These are phyloP conservation scores for Trichophaea hybrida DNA, from an alignment of 2,329 filamentous ascomycete species.

Conservation along the genomic window DNA sequence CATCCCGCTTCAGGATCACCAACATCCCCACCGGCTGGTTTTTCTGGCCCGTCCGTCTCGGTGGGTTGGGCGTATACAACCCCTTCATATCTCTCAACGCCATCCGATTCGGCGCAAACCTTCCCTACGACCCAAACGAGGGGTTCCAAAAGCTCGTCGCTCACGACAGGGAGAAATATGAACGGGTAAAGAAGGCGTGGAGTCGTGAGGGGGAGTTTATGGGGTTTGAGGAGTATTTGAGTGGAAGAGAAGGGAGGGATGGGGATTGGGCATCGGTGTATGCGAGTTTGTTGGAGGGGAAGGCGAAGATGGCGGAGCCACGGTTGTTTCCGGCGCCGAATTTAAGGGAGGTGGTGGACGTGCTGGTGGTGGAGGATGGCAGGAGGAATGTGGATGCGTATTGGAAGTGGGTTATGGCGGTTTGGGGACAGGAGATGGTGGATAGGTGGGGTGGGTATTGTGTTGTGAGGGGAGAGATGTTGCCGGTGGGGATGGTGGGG, in stretches of 20 bases:
- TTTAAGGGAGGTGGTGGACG: background rate
- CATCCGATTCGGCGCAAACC: constrained; percentile 9
- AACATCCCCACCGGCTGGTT: constrained; percentile 37
- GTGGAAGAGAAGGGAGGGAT: background rate
- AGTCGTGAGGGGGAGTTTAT: background rate
- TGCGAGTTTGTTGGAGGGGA: background rate
- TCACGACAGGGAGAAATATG: background rate
- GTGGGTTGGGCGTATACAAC: constrained; percentile 37
- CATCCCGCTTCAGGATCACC: constrained; percentile 37
- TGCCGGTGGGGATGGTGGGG: constrained; percentile 38
- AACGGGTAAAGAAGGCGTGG: background rate
- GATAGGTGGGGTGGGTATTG: constrained; percentile 35
- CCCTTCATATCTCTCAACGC: constrained; percentile 31
- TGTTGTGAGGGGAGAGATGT: constrained; percentile 35
- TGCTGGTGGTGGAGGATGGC: background rate
- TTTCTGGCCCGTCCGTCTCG: constrained; percentile 36
- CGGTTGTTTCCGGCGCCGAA: background rate
- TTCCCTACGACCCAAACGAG: background rate
- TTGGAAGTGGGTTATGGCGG: constrained; percentile 37
- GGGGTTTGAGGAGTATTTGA: background rate
- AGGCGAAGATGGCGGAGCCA: background rate
- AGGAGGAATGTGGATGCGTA: constrained; percentile 33
- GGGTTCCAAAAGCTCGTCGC: background rate
- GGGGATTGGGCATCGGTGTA: background rate
- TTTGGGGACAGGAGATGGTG: constrained; percentile 36